A percentile compares a stretch with the other conserved stretches of the same genome.
Evolutionary conservation across 805 yeast species (phyloP).

Genomic region (Candida sphagnicola): DNA sequence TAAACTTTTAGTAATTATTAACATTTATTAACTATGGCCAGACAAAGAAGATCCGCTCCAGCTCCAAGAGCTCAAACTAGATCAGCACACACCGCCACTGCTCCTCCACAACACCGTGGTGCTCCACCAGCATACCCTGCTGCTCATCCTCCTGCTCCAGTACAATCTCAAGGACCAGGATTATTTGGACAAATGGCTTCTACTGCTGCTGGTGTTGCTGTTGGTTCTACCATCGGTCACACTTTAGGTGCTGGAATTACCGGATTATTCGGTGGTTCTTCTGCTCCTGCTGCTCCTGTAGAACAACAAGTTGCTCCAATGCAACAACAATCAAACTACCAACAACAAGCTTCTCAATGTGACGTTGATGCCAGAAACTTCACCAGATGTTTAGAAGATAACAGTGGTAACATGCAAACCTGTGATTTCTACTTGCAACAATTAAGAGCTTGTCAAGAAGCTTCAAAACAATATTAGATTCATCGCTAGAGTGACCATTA

Average conservation of each 20-base stretch:
- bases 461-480: conserved; percentile 78
- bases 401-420: conserved; percentile 92
- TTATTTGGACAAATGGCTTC: conserved; percentile 96
- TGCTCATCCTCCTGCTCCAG: conserved; percentile 46
- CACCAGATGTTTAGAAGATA: conserved; percentile 92
- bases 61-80: conserved; percentile 53
- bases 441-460: conserved; percentile 95
- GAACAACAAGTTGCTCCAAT: conserved; percentile 34
- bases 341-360: conserved; percentile 57
- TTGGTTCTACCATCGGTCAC: conserved; percentile 96
- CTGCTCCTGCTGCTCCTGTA: conserved; percentile 48
- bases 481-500: too few species aligned
- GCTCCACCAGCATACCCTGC: conserved; percentile 26
- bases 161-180: conserved; percentile 64
- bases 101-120: conserved; percentile 42
- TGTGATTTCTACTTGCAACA: conserved; percentile 97
- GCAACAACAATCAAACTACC: conserved; percentile 33
- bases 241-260: conserved; percentile 94
- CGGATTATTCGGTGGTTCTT: conserved; percentile 79
- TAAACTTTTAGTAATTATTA: too few species aligned
- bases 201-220: conserved; percentile 99
- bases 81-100: conserved; percentile 75
- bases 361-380: conserved; percentile 92
- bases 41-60: conserved; percentile 52
- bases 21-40: conserved; percentile 31